phyloP scores from a whole-genome alignment of 352 stramenopile species.

The Plasmopara viticola region DNA sequence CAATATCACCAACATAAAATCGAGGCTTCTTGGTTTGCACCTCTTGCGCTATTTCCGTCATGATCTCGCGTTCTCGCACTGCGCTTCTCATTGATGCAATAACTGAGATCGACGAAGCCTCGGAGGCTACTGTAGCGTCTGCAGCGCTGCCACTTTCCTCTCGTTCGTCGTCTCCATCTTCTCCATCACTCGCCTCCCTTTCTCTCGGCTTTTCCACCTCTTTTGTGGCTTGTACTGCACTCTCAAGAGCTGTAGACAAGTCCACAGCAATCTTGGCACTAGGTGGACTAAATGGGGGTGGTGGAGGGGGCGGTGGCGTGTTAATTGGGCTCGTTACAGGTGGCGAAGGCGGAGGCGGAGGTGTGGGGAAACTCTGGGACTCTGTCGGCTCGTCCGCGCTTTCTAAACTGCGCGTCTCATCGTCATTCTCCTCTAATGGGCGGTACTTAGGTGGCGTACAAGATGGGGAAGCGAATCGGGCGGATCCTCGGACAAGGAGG shows the following conservation, averaged over 20 bases:
- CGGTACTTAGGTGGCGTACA: constrained; percentile 68
- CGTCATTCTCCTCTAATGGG: constrained; percentile 50
- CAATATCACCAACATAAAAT: constrained; percentile 83
- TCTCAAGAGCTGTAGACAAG: constrained; percentile 20
- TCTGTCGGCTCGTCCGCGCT: constrained; percentile 25
- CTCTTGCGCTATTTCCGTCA: constrained; percentile 39
- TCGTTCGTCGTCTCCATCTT: constrained; percentile 25
- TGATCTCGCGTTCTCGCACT: constrained; percentile 68
- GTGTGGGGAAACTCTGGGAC: constrained; percentile 34
- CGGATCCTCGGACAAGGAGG: constrained; percentile 63
- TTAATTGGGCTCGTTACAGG: constrained; percentile 21
- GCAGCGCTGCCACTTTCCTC: constrained; percentile 8
- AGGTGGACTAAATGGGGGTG: constrained; percentile 53
- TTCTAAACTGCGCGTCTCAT: constrained; percentile 38
- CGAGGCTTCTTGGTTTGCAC: constrained; percentile 34
- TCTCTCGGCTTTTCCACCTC: background rate
- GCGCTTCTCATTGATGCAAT: constrained; percentile 69
- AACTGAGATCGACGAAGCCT: constrained; percentile 41
- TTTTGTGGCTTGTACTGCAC: constrained; percentile 7
- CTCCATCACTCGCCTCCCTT: constrained; percentile 21
- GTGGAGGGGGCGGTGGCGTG: constrained; percentile 29
- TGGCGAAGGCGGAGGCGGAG: constrained; percentile 37
- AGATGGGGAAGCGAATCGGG: constrained; percentile 50
- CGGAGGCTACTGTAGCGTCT: constrained; percentile 6
- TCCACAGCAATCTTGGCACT: constrained; percentile 33